phyloP scores from a whole-genome alignment of 345 rosid species.

The Firmiana major region DNA sequence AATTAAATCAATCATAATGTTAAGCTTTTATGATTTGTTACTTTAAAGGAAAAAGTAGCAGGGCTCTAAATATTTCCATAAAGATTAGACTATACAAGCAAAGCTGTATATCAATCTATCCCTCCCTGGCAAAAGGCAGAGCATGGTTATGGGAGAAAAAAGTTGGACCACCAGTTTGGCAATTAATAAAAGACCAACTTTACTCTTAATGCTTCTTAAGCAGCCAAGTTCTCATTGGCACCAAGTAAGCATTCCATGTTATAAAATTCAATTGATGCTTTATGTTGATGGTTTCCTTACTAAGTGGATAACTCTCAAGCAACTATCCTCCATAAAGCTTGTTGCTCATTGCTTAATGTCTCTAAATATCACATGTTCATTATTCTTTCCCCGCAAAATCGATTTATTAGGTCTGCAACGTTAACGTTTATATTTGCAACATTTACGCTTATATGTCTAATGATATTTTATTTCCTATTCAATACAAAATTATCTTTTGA shows the following conservation, averaged over 20 bases:
- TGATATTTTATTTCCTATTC: too few relatives aligned
- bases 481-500: too few relatives aligned
- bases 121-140: background rate
- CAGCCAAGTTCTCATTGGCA: background rate
- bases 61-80: background rate
- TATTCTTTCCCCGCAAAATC: too few relatives aligned
- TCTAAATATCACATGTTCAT: background rate
- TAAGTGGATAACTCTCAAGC: background rate
- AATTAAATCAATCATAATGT: background rate
- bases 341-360: background rate
- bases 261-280: background rate
- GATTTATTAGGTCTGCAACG: too few relatives aligned
- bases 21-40: background rate
- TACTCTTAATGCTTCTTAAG: conserved; percentile 7
- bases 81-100: background rate
- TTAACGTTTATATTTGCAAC: too few relatives aligned
- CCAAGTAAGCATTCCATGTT: background rate
- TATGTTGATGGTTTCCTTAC: conserved; percentile 8
- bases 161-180: conserved; percentile 17
- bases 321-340: background rate
- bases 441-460: too few relatives aligned
- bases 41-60: background rate
- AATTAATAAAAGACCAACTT: conserved; percentile 10
- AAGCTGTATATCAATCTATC: background rate
- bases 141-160: conserved; percentile 13